phyloP scores from a whole-genome alignment of 805 yeast species.

The Naumovozyma baii region DNA sequence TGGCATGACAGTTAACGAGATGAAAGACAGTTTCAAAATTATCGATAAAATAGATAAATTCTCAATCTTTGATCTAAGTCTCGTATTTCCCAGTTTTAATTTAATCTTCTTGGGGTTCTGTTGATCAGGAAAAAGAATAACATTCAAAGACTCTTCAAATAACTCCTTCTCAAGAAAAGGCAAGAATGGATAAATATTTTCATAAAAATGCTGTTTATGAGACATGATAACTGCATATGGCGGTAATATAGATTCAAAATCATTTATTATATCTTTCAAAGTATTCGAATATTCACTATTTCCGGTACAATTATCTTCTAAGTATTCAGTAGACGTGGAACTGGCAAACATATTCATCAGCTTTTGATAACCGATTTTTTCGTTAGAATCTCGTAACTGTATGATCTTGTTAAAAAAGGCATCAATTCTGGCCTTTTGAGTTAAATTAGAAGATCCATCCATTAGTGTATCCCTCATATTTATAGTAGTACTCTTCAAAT shows the following conservation, averaged over 20 bases:
- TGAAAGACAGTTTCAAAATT: slow-evolving; percentile 22
- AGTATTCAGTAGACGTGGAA: slow-evolving; percentile 3
- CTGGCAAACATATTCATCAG: too few species aligned
- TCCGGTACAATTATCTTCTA: slow-evolving; percentile 20
- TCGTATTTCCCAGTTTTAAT: slow-evolving; percentile 17
- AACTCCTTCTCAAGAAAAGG: slow-evolving; percentile 21
- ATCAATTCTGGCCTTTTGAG: slow-evolving; percentile 15
- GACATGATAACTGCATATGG: slow-evolving; percentile 15
- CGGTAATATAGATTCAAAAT: slow-evolving; percentile 19
- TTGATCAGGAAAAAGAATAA: slow-evolving; percentile 10
- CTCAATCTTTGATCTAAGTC: slow-evolving; percentile 23
- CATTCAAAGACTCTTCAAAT: slow-evolving; percentile 22
- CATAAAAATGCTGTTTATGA: slow-evolving; percentile 23
- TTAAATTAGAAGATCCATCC: slow-evolving; percentile 13
- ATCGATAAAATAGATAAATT: slow-evolving; percentile 17
- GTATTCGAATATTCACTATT: slow-evolving; percentile 19
- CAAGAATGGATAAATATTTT: slow-evolving; percentile 19
- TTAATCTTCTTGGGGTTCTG: slow-evolving; percentile 10
- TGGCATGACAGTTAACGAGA: slow-evolving; percentile 15
- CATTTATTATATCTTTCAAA: slow-evolving; percentile 13
- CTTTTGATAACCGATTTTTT: background rate
- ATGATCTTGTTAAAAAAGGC: slow-evolving; percentile 20
- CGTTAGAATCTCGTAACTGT: slow-evolving; percentile 5
- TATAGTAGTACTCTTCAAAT: slow-evolving; percentile 3
- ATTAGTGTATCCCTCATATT: slow-evolving; percentile 17